Evolutionary conservation across 73 alveolate genomes (phyloP), one percentile per base, ranked within the genome.

Genomic region (Stentor roeselii): DNA sequence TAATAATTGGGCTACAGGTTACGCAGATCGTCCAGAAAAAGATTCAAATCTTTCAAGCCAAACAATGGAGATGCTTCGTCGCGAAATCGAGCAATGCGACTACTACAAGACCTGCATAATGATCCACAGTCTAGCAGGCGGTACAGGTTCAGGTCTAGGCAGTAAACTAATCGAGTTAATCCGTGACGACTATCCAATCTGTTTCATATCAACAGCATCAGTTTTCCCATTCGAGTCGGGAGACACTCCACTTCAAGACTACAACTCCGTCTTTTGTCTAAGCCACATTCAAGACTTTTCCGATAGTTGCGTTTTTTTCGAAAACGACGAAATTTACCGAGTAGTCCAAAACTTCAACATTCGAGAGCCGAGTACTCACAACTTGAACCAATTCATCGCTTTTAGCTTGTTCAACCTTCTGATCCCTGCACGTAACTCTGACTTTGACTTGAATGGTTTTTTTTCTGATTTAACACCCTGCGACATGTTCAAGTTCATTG

Each of bases 111-210:
- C 98, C 75, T 88, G 91, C 76, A 88, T 92, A 30, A 84, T 96
- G 67, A 85, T 94, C 0, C 97, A 95, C 88, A 87, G 97, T 27
- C 80, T 96, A 61, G 99, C 98, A 50, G 99, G 99, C 21, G 99
- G 99, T 21, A 97, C 99, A 34, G 99, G 99, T 27, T 91, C 98
- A 77, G 99, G 99, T 11, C 94, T 97, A 4, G 99, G 99, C 0
- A 93, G 99, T 75, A 89, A 98, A 90, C 83, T 96, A 39, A 86
- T 96, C 74, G 99, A 97, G 90, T 91, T 91, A 88, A 80, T 92
- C 60, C 75, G 96, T 75, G 99, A 97, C 75, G 89, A 89, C 86
- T 97, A 90, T 93, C 94, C 96, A n/a, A 97, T 95, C 80, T 86
- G 96, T 39, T 92, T 95, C 78, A 78, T 96, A 59, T 91, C 90